Evolutionary conservation across 1,284 basidiomycete genomes (phyloP), one percentile per base, ranked within the genome.

Genomic region (Apiotrichum akiyoshidainum): DNA sequence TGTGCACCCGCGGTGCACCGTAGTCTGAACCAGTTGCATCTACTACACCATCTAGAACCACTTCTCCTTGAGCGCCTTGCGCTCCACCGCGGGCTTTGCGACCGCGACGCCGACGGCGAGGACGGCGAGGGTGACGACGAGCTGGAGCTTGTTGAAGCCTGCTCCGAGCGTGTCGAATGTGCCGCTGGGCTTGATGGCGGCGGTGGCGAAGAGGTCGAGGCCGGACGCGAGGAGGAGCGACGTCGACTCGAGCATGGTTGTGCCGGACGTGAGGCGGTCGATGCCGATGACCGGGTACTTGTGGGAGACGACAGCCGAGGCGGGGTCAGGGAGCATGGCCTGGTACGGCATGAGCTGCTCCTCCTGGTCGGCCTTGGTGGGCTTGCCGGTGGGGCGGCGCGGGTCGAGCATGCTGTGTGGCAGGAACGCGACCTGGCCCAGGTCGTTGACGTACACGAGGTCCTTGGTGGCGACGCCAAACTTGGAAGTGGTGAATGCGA

Each of bases 121-220:
- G 0, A 83, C 90, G 0, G 80, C 78, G 16, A 96, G 84, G 0
- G 93, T 98, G 46, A 93, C 74, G 61, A 96, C 83, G 34, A 99
- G 82, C 77, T 99, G 95, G 0, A 81, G 80, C 81, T 98, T 97
- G 80, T 98, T 98, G 78, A 99, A 99, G 70, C 83, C 84, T 76
- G 90, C 86, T 71, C 84, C 90, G 14, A 96, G 83, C n/a, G 95
- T 86, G 72, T 99, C 95, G 70, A 99, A 99, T 31, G 90, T 92
- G 31, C 86, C 87, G 3, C 89, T 92, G 0, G 96, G 92, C 41
- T 90, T 84, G 5, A 92, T 83, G 11, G 70, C 69, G 16, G 90
- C 84, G 8, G 89, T 89, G 34, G 85, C 79, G 81, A 97, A 95
- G 62, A 94, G 80, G 76, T 98, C 95, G 16, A 93, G 81, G 6